Base-by-base conservation (phyloP, 148 eudicot species). In the Silene latifolia region DNA sequence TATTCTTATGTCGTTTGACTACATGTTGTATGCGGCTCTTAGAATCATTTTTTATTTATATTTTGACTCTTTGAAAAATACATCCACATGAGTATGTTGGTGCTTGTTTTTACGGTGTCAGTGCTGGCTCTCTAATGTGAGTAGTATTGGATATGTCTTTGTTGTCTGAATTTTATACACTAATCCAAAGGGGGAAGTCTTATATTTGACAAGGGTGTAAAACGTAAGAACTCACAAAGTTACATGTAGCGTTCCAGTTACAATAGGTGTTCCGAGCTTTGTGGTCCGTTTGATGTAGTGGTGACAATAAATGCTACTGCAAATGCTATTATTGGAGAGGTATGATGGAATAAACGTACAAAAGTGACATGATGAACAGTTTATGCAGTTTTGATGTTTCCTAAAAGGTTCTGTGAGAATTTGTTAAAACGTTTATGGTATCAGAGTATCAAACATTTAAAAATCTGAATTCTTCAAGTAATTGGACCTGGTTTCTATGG, bases 121-220 rank as follows among this genome's bases (percentile, higher is more conserved):
- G 15, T 29, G 68, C 19, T 64, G 44, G 46, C 12, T 64, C 44
- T 64, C 68, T 64, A 64, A 64, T 64, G 44, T 64, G 53, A 48
- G 14, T 48, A 48, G 53, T 48, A 48, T 32, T 32, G 35, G 35
- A 32, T 32, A 32, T 32, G 35, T 32, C 29, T 27, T 27, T 2
- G 35, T 32, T 32, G 35, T 32, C 35, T 32, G 35, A 32, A 48
- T 9, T 48, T 48, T 48, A 10, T 48, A 4, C 53, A 48, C 53
- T 48, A 48, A 48, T 48, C 53, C 14, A 13, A 48, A 10, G 53
- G 19, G 20, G 60, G 6, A 17, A 29, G 27, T 64, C 39, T 64
- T 12, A 13, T 17, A 8, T 27, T 29, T 64, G n/a, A 64, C 19
- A 17, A 29, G 68, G 6, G 8, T 27, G 46, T 18, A 4, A 64